Percentiles rank a stretch among this genome's conserved stretches.
Evolutionary conservation across 169 alveolate genomes (phyloP).

Genomic region (Plasmodium ovale): DNA sequence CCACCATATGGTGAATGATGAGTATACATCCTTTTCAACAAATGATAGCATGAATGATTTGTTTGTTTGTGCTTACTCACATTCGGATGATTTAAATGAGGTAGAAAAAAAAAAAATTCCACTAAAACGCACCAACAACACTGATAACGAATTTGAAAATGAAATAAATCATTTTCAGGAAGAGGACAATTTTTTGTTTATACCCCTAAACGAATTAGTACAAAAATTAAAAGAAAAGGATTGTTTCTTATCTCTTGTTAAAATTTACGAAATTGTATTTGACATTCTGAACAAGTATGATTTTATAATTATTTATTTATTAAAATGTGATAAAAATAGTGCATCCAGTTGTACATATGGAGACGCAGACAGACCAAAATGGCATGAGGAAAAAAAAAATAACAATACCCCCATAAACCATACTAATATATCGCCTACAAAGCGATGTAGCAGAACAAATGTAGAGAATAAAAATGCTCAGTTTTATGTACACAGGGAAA

Average conservation of each 20-base stretch:
- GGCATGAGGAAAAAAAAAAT: background rate
- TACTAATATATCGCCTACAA: background rate
- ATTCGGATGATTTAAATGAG: slow-evolving; percentile 9
- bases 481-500: background rate
- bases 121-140: background rate
- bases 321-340: slow-evolving; percentile 6
- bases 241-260: slow-evolving; percentile 37
- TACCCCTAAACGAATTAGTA: slow-evolving; percentile 58
- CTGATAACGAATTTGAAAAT: background rate
- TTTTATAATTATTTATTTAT: slow-evolving; percentile 44
- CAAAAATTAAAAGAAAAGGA: slow-evolving; percentile 57
- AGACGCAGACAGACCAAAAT: background rate
- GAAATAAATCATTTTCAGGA: slow-evolving; percentile 27
- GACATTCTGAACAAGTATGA: slow-evolving; percentile 60
- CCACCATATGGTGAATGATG: background rate
- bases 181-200: slow-evolving; percentile 64
- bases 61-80: background rate
- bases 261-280: slow-evolving; percentile 65
- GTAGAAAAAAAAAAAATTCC: background rate
- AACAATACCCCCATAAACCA: background rate
- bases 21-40: background rate
- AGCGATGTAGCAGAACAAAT: background rate
- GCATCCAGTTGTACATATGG: background rate
- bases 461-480: background rate
- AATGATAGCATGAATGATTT: slow-evolving; percentile 5